Evolutionary conservation across 257 asterid species (phyloP).

Genomic region (Solanum bukasovii): DNA sequence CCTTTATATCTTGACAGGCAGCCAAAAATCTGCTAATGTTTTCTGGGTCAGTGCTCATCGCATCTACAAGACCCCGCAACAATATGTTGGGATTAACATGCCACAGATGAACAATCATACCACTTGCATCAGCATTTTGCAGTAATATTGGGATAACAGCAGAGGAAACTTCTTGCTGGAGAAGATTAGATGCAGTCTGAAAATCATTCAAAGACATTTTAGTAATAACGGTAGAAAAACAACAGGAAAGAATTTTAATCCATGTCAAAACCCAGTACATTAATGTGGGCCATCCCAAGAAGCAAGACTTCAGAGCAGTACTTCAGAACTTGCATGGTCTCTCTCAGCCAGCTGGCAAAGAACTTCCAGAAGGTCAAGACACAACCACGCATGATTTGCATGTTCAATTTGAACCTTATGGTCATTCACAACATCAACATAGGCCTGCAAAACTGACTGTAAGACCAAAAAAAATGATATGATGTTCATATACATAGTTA

Average conservation of each 20-base stretch:
- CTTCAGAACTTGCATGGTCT: constrained; percentile 70
- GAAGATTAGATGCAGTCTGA: constrained; percentile 86
- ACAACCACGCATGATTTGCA: constrained; percentile 66
- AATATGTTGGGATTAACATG: constrained; percentile 59
- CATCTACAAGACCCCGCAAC: background rate
- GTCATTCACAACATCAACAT: constrained; percentile 39
- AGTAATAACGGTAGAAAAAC: background rate
- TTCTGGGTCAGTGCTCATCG: background rate
- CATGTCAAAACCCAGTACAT: constrained; percentile 31
- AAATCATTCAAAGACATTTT: constrained; percentile 7
- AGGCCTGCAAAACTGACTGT: constrained; percentile 29
- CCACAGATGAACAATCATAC: constrained; percentile 49
- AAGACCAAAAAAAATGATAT: background rate
- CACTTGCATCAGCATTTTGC: constrained; percentile 29
- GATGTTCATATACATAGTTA: background rate
- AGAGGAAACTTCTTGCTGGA: constrained; percentile 65
- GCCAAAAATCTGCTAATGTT: background rate
- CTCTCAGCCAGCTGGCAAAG: constrained; percentile 76
- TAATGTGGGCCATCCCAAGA: constrained; percentile 79
- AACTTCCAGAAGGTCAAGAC: constrained; percentile 70
- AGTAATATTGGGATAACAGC: constrained; percentile 43
- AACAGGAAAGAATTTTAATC: background rate
- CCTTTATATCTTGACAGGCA: no score
- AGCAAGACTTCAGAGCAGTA: constrained; percentile 77
- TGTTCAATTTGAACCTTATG: constrained; percentile 40